Base-by-base conservation (phyloP, 2,329 filamentous ascomycete species). In the Diaporthe humulicola region DNA sequence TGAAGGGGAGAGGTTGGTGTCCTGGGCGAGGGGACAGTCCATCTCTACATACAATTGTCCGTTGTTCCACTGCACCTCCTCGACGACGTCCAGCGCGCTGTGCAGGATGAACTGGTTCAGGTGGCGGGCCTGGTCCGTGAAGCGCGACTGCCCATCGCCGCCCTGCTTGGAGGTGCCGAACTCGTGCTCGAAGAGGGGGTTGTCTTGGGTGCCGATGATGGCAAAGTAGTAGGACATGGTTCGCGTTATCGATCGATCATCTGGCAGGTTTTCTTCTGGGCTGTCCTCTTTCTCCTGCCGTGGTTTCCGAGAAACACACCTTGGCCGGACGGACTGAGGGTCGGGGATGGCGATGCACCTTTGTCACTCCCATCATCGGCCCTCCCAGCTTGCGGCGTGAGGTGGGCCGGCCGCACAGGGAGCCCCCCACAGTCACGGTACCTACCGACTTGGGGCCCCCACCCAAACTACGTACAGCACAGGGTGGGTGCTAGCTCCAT, bases 41-140 rank as follows among this genome's bases (percentile, higher is more conserved):
- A 22, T 33, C 19, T n/a, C 25, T 36, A 82, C 88, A 77, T 86
- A 97, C 95, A 98, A 93, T 79, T 94, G 93, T 6, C 94, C 94
- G 76, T 89, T 94, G 9, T 92, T 93, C 96, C 97, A 99, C 86
- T 98, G 97, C 40, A 96, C 92, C 85, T 99, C 97, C 86, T 99
- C 97, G 70, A 98, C 94, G 60, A 98, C 95, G 84, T 99, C 97
- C 74, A 99, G 88, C 78, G 94, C 94, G 79, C 95, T 96, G 86
- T 99, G 96, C 42, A 98, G 92, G 82, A 98, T 95, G 87, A 99
- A 98, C 84, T 98, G 97, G 86, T 98, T 98, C 89, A 98, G 93
- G 84, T 98, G 95, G 77, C 95, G 92, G 72, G 96, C 94, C 81
- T 97, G 93, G 78, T 98, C 94, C 74, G 90, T 91, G 88, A 98